Conservation (phyloP, 805 yeast species). For the Pichia nanzhaoensis region DNA sequence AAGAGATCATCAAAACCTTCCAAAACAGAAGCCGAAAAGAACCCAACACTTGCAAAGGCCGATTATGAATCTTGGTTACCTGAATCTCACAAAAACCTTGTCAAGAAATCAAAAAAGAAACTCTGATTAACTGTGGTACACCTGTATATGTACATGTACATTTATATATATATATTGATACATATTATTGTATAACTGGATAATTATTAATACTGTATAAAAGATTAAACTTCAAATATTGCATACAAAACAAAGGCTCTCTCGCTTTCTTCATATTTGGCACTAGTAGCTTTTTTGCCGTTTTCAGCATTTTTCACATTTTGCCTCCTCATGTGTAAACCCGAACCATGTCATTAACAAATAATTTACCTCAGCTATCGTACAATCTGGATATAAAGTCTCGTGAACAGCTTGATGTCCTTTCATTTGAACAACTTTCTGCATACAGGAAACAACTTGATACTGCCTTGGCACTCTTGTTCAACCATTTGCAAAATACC, state of each 20-base stretch:
- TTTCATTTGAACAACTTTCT: constrained; percentile 5
- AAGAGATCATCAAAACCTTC: constrained; percentile 17
- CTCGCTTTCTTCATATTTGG: no score
- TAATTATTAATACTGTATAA: no score
- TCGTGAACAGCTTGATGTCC: constrained; percentile 1
- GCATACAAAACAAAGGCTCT: no score
- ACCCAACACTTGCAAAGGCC: constrained; percentile 6
- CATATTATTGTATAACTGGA: no score
- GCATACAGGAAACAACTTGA: constrained; percentile 29
- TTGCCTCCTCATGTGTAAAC: no score
- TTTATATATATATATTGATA: no score
- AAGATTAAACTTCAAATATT: neutral
- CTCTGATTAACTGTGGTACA: constrained; percentile 1
- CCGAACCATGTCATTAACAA: constrained; percentile 6
- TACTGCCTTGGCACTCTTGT: constrained; percentile 33
- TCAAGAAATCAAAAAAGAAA: constrained; percentile 28
- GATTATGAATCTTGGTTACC: constrained; percentile 54
- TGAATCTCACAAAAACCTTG: constrained; percentile 38
- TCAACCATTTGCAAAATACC: constrained; percentile 34
- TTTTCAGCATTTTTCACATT: no score
- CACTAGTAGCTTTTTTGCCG: no score
- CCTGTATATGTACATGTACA: no score
- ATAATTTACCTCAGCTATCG: constrained; percentile 1
- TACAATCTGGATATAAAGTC: constrained; percentile 1
- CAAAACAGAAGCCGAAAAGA: neutral